Base-by-base conservation (phyloP, 768 basidiomycete species). In the Mycena indigotica region DNA sequence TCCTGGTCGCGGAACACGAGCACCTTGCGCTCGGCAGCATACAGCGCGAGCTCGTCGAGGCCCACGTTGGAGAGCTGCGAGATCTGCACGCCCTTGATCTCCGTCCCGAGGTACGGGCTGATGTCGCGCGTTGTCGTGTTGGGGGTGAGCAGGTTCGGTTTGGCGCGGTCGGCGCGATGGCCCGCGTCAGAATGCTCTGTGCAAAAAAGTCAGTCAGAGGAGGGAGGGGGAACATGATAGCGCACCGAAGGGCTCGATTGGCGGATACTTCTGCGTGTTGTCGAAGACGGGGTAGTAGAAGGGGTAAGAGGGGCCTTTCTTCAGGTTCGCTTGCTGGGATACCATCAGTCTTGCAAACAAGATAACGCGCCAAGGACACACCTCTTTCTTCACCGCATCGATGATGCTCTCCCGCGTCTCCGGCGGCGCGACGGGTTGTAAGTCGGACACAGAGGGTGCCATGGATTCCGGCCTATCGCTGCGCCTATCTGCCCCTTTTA, bases 1-100 rank as follows among this genome's bases (percentile, higher is more conserved):
- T 85, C 80, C 61, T 85, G 84, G 68, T 85, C 77, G 21, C 84
- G 77, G 75, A 84, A 83, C 4, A 84, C 49, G 12, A 85, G 66
- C 28, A 84, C 74, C 67, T 82, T 84, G 45, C 82, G 67, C 68
- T 84, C 78, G 1, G 80, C 84, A 35, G 80, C 72, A 56, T 72
- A 76, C 4, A 84, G 72, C 4, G 81, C 82, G 28, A 83, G 76
- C 62, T 83, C 82, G 60, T 84, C 77, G 6, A 84, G 74, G 1
- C 83, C 84, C 52, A 78, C 81, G 40, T 76, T 73, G 57, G 70
- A 70, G 48, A 85, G 76, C 57, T 83, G 69, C 8, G 82, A 84
- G 53, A 85, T 71, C 60, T 84, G 83, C 5, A 85, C 71, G 2
- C 81, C 82, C 16, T 65, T 66, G 57, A 84, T 61, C 56, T 83